Evolutionary conservation across 352 stramenopile genomes (phyloP), one percentile per base, ranked within the genome.

Genomic region (Albugo candida): DNA sequence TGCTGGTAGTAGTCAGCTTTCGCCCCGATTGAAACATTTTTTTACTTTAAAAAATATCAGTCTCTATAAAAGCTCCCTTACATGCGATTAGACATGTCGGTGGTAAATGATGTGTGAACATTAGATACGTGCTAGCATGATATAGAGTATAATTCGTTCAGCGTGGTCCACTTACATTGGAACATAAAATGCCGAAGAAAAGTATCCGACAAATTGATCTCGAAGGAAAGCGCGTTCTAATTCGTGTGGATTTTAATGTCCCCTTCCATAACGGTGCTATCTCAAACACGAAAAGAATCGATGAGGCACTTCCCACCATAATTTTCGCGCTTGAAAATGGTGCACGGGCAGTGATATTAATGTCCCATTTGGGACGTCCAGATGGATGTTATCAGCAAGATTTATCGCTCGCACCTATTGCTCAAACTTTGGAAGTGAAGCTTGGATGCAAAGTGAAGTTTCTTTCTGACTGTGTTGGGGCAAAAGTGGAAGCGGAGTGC

Each of bases 201-300:
- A 87, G 71, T 60, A 78, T 97, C 56, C 78, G 92, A 58, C 91
- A 97, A 58, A 80, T 89, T 45, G 86, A 96, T 60, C 71, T 97
- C 50, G 89, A 93, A 67, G 92, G 83, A 71, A 97, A 98, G 77
- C 96, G 93, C 65, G 95, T 99, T 52, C 81, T 99, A 49, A 94
- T 99, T 51, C 88, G 96, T 61, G 97, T 97, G 52, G 96, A 99
- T 77, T 96, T 99, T 55, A 99, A 99, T 67, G 95, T 99, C 37
- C 96, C 96, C 13, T 95, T 99, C 57, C 67, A 77, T 14, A 84
- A 93, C 62, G 95, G 88, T 52, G 93, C 93, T 54, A 87, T 96
- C 49, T 97, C 76, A 48, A 99, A 99, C 80, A 98, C 94, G 52
- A 94, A 99, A 61, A 92, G 96, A 61, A 98, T 99, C 64, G 85